phyloP scores from a whole-genome alignment of 345 rosid species.

The Melaleuca alternifolia region DNA sequence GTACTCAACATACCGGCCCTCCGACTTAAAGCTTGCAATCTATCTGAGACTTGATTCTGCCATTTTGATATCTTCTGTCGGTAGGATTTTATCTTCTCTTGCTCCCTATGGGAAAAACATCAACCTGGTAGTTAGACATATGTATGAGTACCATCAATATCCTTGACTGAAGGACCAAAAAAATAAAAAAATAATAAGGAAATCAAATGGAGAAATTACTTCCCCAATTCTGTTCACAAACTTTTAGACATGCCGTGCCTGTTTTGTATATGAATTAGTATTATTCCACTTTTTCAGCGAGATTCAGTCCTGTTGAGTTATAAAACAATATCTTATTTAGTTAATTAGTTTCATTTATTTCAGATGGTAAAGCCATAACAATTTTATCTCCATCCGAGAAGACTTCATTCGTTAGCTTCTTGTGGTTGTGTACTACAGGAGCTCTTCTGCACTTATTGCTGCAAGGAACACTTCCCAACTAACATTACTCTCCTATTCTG shows the following conservation, averaged over 20 bases:
- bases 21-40: slow-evolving; percentile 53
- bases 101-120: slow-evolving; percentile 36
- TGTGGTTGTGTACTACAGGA: not conserved
- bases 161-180: not conserved
- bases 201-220: not conserved
- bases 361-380: not conserved
- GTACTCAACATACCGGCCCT: slow-evolving; percentile 38
- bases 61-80: slow-evolving; percentile 84
- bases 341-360: not conserved
- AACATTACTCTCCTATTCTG: not conserved
- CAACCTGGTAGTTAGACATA: not conserved
- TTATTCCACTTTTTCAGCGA: not conserved
- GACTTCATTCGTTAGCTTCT: not conserved
- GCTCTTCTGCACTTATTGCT: not conserved
- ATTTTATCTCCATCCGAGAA: not conserved
- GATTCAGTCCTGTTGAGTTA: not conserved
- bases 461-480: not conserved
- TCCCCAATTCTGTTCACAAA: not conserved
- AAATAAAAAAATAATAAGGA: not conserved
- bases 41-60: slow-evolving; percentile 83
- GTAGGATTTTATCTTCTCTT: slow-evolving; percentile 70
- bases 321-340: not conserved
- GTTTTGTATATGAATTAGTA: not conserved
- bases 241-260: not conserved
- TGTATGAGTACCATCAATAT: not conserved